phyloP scores from a whole-genome alignment of 2,329 filamentous ascomycete species.

The Cytospora leucostoma region DNA sequence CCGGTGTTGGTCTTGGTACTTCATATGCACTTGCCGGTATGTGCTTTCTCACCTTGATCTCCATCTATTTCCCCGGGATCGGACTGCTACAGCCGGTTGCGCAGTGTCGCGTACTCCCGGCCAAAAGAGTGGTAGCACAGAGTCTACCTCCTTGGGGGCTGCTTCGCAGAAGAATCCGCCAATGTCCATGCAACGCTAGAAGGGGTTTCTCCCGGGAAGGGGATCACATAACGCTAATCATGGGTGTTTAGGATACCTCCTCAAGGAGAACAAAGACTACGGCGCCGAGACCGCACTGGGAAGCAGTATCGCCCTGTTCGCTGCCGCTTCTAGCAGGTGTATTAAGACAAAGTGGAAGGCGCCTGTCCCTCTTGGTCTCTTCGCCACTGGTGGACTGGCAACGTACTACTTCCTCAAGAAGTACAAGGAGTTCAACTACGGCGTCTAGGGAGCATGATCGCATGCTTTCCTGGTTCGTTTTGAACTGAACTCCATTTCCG shows the following conservation, averaged over 20 bases:
- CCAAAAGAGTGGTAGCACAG: not conserved
- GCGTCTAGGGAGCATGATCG: slow-evolving; percentile 35
- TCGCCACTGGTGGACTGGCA: slow-evolving; percentile 38
- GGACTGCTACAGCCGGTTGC: not conserved
- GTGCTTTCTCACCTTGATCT: not conserved
- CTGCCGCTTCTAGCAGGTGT: slow-evolving; percentile 41
- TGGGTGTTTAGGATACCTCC: slow-evolving; percentile 40
- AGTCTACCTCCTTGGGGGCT: not conserved
- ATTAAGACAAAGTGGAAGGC: slow-evolving; percentile 43
- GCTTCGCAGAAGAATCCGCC: not conserved
- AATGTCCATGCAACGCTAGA: not conserved
- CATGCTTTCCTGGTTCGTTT: not conserved
- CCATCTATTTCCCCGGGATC: not conserved
- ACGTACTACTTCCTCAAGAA: slow-evolving; percentile 47
- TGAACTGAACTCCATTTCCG: not conserved
- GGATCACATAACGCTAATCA: not conserved
- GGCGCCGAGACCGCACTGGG: slow-evolving; percentile 44
- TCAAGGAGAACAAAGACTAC: slow-evolving; percentile 46
- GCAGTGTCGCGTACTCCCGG: not conserved
- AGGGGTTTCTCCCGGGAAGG: not conserved
- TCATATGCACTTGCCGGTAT: slow-evolving; percentile 38
- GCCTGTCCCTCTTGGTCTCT: slow-evolving; percentile 40
- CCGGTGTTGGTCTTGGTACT: slow-evolving; percentile 36
- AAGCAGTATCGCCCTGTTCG: slow-evolving; percentile 42
- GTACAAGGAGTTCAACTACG: slow-evolving; percentile 43